phyloP scores from a whole-genome alignment of 2,329 filamentous ascomycete species.

The Nemania sp. region DNA sequence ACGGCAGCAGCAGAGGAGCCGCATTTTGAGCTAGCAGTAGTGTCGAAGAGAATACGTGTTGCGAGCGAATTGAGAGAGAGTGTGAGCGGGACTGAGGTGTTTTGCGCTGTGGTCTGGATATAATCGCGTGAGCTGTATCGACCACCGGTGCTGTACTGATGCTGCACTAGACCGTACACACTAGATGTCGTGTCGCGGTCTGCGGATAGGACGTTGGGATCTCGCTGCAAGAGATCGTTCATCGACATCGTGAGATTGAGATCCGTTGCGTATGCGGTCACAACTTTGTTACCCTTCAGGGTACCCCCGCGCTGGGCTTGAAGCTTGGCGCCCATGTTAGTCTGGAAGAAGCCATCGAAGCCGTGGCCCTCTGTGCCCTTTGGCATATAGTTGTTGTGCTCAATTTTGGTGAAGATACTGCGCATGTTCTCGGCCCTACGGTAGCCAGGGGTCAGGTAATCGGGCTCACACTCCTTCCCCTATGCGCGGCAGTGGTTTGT shows the following conservation, averaged over 20 bases:
- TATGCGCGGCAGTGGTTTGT: neutral
- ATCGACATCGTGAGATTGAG: conserved; percentile 29
- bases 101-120: conserved; percentile 59
- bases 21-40: conserved; percentile 13
- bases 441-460: conserved; percentile 11
- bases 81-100: conserved; percentile 58
- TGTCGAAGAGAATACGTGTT: conserved; percentile 39
- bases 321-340: conserved; percentile 30
- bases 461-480: neutral
- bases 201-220: conserved; percentile 37
- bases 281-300: conserved; percentile 30
- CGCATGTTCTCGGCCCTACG: conserved; percentile 38
- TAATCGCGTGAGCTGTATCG: conserved; percentile 62
- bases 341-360: conserved; percentile 39
- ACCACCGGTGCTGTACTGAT: conserved; percentile 29
- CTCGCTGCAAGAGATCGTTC: conserved; percentile 34
- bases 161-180: conserved; percentile 38
- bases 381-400: conserved; percentile 43
- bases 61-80: conserved; percentile 40
- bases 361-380: conserved; percentile 38
- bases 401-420: conserved; percentile 37
- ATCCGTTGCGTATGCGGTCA: conserved; percentile 27
- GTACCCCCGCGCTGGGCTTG: conserved; percentile 30
- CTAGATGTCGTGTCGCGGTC: conserved; percentile 34
- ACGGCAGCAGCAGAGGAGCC: conserved; percentile 16